These are phyloP conservation scores for Coccinonectria pachysandricola DNA, from an alignment of 2,329 filamentous ascomycete species.

Conservation along the genomic window DNA sequence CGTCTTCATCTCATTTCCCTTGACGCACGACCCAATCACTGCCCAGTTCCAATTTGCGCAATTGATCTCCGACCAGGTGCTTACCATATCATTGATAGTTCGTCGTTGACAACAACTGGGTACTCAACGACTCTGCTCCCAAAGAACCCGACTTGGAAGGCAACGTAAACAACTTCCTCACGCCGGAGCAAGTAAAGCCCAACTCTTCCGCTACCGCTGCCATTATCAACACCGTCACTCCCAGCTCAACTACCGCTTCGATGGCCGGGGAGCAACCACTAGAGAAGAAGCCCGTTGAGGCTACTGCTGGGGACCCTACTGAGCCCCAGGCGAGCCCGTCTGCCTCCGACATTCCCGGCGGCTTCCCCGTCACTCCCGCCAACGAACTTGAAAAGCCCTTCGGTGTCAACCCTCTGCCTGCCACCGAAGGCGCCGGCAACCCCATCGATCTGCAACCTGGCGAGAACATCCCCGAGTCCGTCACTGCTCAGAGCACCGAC, in stretches of 20 bases:
- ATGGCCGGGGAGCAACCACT: slow-evolving; percentile 52
- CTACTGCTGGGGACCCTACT: slow-evolving; percentile 1
- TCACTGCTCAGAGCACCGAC: slow-evolving; percentile 59
- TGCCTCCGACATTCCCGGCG: slow-evolving; percentile 31
- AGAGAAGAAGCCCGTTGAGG: slow-evolving; percentile 23
- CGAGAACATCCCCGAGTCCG: slow-evolving; percentile 64
- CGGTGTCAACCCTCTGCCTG: slow-evolving; percentile 51
- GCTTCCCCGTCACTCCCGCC: slow-evolving; percentile 57
- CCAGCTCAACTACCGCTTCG: slow-evolving; percentile 60
- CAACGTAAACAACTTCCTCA: slow-evolving; percentile 89
- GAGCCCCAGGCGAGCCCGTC: slow-evolving; percentile 19
- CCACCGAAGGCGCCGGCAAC: slow-evolving; percentile 57
- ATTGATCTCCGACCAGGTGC: slow-evolving; percentile 7
- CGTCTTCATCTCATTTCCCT: no score
- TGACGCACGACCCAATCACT: no score
- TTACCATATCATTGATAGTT: slow-evolving; percentile 55
- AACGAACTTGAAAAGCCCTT: slow-evolving; percentile 42
- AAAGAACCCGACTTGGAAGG: slow-evolving; percentile 73
- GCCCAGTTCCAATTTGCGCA: no score
- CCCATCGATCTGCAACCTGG: slow-evolving; percentile 71
- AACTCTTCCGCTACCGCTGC: slow-evolving; percentile 36
- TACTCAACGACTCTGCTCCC: slow-evolving; percentile 67
- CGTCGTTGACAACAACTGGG: slow-evolving; percentile 88
- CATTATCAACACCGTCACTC: slow-evolving; percentile 56
- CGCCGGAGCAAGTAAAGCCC: slow-evolving; percentile 56